Base-by-base conservation (phyloP, 805 yeast species). In the Yamadazyma sp. region DNA sequence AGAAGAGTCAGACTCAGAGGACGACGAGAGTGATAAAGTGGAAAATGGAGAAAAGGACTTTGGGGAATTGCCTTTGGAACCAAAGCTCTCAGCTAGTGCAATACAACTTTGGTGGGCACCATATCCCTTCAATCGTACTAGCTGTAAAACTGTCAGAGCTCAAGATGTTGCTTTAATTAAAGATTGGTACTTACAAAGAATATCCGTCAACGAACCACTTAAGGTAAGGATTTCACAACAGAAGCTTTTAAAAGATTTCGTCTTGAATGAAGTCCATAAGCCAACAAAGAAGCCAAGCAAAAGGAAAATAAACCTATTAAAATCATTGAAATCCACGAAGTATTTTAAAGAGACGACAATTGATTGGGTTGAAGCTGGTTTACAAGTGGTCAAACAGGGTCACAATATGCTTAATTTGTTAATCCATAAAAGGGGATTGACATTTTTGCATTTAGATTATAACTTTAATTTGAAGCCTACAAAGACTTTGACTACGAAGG, bases 361-460 rank as follows among this genome's bases (percentile, higher is more conserved):
- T 32, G 98, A 93, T 58, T 93, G 99, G 99, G 93, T 91, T 3
- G 99, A 93, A 57, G 98, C 98, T 1, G 98, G 97, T 19, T 65
- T 93, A 38, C 98, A 93, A 60, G 78, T 93, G 2, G 85, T 96
- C 52, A 75, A 78, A 24, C 99, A 93, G 59, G 98, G 98, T 3
- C 86, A 82, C 58, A 91, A 87, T 49, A 89, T 91, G 95, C 70
- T 93, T 30, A 89, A 88, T 56, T 62, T 93, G 23, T 66, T 93
- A 45, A 87, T 93, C 33, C 98, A 93, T 56, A 76, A 88, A 50
- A 82, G 85, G 47, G 98, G 98, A 0, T 64, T 93, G 23, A 88
- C 96, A 0, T 93, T 88, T 54, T 65, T 93, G 41, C 99, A 93
- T 65, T 66, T 93, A 44, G 99, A 93, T 59, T 93, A 88, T 60